Conservation (phyloP, 2,329 filamentous ascomycete species). For the Scolecobasidium constrictum region DNA sequence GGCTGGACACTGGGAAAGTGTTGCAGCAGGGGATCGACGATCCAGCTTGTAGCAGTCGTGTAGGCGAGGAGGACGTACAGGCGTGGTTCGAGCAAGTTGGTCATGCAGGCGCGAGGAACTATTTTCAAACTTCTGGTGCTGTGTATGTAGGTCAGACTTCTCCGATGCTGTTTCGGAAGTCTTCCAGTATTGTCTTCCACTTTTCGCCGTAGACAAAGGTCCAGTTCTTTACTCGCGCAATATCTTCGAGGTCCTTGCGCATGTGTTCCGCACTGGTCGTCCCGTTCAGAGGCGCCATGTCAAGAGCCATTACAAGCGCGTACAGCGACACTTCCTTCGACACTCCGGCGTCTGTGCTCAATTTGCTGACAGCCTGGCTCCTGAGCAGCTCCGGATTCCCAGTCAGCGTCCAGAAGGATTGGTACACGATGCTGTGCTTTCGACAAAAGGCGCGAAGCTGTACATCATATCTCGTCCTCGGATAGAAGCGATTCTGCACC, state of each 20-base stretch:
- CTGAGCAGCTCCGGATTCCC: slow-evolving; percentile 43
- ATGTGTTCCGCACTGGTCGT: slow-evolving; percentile 43
- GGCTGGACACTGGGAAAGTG: too few species aligned
- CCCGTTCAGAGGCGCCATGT: slow-evolving; percentile 43
- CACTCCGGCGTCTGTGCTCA: slow-evolving; percentile 36
- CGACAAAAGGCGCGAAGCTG: slow-evolving; percentile 47
- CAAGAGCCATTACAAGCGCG: slow-evolving; percentile 43
- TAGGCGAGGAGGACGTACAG: too few species aligned
- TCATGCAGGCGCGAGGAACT: too few species aligned
- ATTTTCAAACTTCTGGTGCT: too few species aligned
- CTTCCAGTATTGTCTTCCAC: slow-evolving; percentile 39
- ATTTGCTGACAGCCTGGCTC: slow-evolving; percentile 34
- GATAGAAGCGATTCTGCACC: slow-evolving; percentile 68
- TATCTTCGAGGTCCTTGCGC: slow-evolving; percentile 38
- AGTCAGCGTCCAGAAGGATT: slow-evolving; percentile 52
- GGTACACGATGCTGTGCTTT: slow-evolving; percentile 42
- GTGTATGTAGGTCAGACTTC: too few species aligned
- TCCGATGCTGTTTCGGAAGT: slow-evolving; percentile 36
- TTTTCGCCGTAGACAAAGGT: slow-evolving; percentile 32
- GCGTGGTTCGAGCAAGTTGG: too few species aligned
- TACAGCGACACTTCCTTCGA: slow-evolving; percentile 42
- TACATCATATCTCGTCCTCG: slow-evolving; percentile 47
- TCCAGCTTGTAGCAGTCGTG: too few species aligned
- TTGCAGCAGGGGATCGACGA: too few species aligned
- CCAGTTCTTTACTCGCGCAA: slow-evolving; percentile 30